Percentiles rank a stretch among this genome's conserved stretches.
phyloP scores from a whole-genome alignment of 352 stramenopile genomes.

The Saprolegnia parasitica region DNA sequence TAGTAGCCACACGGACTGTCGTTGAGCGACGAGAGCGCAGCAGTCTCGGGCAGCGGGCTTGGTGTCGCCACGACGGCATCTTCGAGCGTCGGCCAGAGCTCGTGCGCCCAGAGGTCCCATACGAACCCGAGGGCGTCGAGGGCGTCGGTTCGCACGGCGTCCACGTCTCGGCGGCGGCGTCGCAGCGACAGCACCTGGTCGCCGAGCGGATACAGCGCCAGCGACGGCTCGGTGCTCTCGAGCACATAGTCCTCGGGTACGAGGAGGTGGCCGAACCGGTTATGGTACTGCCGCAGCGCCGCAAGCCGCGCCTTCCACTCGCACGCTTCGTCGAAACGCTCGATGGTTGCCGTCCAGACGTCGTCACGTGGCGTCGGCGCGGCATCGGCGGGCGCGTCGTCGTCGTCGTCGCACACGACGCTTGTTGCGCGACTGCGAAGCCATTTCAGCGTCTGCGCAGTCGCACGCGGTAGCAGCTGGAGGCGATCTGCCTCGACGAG shows the following conservation, averaged over 20 bases:
- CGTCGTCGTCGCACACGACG: not conserved
- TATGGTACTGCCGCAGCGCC: not conserved
- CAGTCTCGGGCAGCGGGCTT: not conserved
- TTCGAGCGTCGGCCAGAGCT: not conserved
- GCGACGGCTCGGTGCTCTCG: not conserved
- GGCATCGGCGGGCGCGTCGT: too few relatives aligned
- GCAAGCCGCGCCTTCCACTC: not conserved
- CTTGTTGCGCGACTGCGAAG: not conserved
- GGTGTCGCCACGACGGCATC: not conserved
- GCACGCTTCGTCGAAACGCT: not conserved
- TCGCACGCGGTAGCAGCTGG: not conserved
- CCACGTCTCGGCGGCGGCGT: not conserved
- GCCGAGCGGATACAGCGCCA: not conserved
- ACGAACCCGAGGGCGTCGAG: not conserved
- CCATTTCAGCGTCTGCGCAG: not conserved
- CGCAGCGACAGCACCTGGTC: not conserved
- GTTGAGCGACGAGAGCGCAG: not conserved
- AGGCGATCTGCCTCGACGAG: not conserved
- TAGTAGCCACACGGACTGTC: not conserved
- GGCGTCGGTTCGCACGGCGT: not conserved
- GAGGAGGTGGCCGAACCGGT: not conserved
- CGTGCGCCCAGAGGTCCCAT: not conserved
- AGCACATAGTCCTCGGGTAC: not conserved
- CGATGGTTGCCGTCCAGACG: not conserved
- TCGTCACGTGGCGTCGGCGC: too few relatives aligned